Evolutionary conservation across 202 grass and related monocot genomes (phyloP), one percentile per base, ranked within the genome.

Genomic region (Panicum virgatum): DNA sequence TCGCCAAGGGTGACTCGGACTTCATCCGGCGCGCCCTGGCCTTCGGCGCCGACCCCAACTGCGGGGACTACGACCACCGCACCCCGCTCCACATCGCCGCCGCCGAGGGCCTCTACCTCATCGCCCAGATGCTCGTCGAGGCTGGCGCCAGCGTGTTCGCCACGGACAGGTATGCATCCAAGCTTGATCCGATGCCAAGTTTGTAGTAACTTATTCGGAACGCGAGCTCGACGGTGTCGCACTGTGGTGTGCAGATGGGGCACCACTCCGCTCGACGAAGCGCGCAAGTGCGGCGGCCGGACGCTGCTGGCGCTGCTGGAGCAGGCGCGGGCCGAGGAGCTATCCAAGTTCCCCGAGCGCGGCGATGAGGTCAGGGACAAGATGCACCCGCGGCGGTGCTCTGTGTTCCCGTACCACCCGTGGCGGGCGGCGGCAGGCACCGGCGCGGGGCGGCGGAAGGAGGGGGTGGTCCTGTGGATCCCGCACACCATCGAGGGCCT

Each of bases 61-160:
- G 85, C 30, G 82, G 83, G 29, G 93, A 99, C 82, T 96, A 99
- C 72, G 96, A 99, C 78, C 93, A 92, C 62, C 90, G 96, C 22
- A 91, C 85, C 9, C 93, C 96, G 5, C 96, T 99, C 46, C 96
- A 99, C 81, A 90, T 96, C 74, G 96, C 96, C 6, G 85, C 89
- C 22, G 89, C 93, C 26, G 96, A 96, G 59, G 96, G 96, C 45
- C 62, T 94, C 74, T 96, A 93, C 76, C 89, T 90, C 44, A 87
- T 96, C 62, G 93, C 93, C 30, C 90, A 94, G 84, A 75, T 90
- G 80, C 90, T 99, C 12, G 32, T 94, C 34, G 91, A 99, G 2
- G 87, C 93, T 20, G 93, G 96, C 61, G 93, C 96, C 59, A 99
- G 89, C 78, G 96, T 96, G 9, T 94, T 99, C 74, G 81, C 83